These are phyloP conservation scores for Fabrea salina DNA, from an alignment of 169 alveolate genomes.

Conservation along the genomic window DNA sequence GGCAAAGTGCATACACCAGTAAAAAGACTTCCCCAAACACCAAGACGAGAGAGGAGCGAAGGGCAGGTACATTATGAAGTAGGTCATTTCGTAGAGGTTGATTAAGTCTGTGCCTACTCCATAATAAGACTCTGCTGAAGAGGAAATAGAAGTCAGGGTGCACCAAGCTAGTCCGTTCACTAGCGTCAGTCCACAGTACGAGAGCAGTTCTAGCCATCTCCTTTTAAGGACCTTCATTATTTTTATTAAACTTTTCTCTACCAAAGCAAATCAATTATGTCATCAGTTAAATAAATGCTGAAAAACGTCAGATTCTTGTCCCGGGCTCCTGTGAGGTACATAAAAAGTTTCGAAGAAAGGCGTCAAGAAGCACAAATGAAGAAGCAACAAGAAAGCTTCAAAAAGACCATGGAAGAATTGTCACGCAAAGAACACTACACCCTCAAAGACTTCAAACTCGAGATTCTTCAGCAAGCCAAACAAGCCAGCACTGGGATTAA, in stretches of 20 bases:
- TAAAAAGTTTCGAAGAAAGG: background rate
- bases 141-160: background rate
- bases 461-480: background rate
- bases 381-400: background rate
- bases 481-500: background rate
- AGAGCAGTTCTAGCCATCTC: background rate
- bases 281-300: background rate
- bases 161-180: background rate
- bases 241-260: too few relatives aligned
- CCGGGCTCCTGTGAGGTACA: background rate
- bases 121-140: background rate
- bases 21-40: background rate
- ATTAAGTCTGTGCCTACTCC: background rate
- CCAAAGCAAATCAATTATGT: too few relatives aligned
- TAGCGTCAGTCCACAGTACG: background rate
- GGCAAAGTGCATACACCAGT: constrained; percentile 26
- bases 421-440: background rate
- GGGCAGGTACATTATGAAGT: constrained; percentile 16
- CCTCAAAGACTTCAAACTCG: background rate
- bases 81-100: background rate
- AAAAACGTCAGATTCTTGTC: background rate
- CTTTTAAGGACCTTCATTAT: background rate
- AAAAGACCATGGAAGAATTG: background rate
- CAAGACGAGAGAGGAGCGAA: constrained; percentile 27
- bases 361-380: background rate